Conservation (phyloP, 331 rosid genomes). For the Arachis monticola region DNA sequence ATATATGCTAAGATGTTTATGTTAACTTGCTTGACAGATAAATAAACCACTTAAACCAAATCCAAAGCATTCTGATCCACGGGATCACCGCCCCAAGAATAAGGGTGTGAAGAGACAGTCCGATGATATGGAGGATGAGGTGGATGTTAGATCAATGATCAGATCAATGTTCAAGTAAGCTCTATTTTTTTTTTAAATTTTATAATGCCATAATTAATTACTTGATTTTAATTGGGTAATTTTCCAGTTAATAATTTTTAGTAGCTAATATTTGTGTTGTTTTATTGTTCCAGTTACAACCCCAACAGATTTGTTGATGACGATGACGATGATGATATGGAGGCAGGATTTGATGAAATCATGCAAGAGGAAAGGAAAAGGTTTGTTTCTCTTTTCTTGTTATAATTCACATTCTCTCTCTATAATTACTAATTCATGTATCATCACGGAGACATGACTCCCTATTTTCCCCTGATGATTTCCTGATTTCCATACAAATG, state of each 20-base stretch:
- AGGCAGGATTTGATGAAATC: slow-evolving; percentile 83
- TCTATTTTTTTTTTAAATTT: neutral
- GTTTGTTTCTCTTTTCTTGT: slow-evolving; percentile 41
- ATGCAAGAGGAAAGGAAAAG: slow-evolving; percentile 75
- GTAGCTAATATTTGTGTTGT: slow-evolving; percentile 20
- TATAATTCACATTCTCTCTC: neutral
- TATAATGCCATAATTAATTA: neutral
- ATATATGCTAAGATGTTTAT: slow-evolving; percentile 21
- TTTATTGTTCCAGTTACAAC: slow-evolving; percentile 60
- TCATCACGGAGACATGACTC: neutral
- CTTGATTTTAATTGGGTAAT: neutral
- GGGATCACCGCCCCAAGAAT: slow-evolving; percentile 63
- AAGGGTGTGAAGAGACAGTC: slow-evolving; percentile 47
- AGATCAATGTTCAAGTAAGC: slow-evolving; percentile 72
- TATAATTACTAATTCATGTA: no score
- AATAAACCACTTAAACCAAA: slow-evolving; percentile 59
- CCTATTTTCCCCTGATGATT: neutral
- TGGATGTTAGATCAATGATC: slow-evolving; percentile 53
- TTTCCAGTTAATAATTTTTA: neutral
- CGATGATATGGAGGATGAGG: slow-evolving; percentile 54
- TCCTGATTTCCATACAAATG: neutral
- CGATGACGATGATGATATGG: slow-evolving; percentile 75
- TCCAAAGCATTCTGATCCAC: slow-evolving; percentile 43
- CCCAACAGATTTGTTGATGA: slow-evolving; percentile 52
- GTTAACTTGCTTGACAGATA: slow-evolving; percentile 47